These are phyloP conservation scores for Penicillium antarcticum DNA, from an alignment of 495 filamentous ascomycete species.

Conservation along the genomic window DNA sequence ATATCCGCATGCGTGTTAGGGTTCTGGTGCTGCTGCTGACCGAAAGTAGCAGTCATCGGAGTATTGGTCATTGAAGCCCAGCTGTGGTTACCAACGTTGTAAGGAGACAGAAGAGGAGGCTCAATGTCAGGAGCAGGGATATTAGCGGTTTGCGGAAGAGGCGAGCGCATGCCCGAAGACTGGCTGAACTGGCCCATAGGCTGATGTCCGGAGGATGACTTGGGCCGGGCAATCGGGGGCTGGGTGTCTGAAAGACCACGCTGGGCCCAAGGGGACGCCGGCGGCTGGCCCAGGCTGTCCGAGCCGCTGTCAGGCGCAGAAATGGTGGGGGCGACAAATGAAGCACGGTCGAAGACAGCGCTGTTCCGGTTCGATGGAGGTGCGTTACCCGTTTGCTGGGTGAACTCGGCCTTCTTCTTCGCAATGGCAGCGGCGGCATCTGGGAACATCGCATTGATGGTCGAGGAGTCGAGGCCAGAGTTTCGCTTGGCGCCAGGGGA, in stretches of 20 bases:
- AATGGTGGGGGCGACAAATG: constrained; percentile 75
- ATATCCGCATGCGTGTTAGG: constrained; percentile 80
- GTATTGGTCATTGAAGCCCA: constrained; percentile 99
- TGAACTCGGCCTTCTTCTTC: constrained; percentile 95
- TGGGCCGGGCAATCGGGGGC: constrained; percentile 67
- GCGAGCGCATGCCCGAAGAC: constrained; percentile 78
- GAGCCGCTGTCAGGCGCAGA: constrained; percentile 58
- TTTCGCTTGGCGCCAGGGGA: constrained; percentile 81
- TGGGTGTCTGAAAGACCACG: constrained; percentile 49
- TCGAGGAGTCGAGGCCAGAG: constrained; percentile 84
- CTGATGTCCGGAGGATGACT: constrained; percentile 82
- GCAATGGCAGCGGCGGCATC: constrained; percentile 97
- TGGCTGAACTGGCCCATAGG: constrained; percentile 98
- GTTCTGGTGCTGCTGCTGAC: constrained; percentile 40
- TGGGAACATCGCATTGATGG: constrained; percentile 99
- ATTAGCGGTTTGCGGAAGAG: constrained; percentile 79
- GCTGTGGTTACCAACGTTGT: constrained; percentile 77
- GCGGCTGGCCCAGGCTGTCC: constrained; percentile 56
- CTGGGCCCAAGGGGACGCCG: constrained; percentile 76
- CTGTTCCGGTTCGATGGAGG: constrained; percentile 94
- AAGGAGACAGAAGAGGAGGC: constrained; percentile 85
- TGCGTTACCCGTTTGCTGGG: constrained; percentile 85
- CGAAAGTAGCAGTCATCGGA: constrained; percentile 88
- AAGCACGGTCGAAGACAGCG: constrained; percentile 72
- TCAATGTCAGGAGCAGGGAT: constrained; percentile 76